These are phyloP conservation scores for Botrytis tulipae DNA, from an alignment of 2,329 filamentous ascomycete genomes.

Conservation along the genomic window DNA sequence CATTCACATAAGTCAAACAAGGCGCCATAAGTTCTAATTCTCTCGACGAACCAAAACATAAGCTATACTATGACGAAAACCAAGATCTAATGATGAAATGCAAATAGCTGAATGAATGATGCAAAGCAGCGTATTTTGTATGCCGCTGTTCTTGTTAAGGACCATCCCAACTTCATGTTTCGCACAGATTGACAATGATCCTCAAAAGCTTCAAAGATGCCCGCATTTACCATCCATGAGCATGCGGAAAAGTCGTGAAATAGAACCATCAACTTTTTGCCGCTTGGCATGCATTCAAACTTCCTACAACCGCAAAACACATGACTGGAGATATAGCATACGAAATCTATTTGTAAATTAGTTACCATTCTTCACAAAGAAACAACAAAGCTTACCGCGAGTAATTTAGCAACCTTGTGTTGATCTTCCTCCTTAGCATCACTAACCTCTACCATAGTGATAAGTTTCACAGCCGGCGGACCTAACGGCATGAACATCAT, in stretches of 20 bases:
- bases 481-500: slow-evolving; percentile 50
- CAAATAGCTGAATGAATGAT: neutral
- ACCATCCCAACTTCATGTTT: neutral
- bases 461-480: slow-evolving; percentile 49
- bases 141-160: neutral
- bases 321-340: slow-evolving; percentile 43
- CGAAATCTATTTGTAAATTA: slow-evolving; percentile 35
- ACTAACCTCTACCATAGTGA: slow-evolving; percentile 47
- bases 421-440: slow-evolving; percentile 43
- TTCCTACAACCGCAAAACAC: slow-evolving; percentile 42
- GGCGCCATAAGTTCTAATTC: neutral
- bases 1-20: neutral
- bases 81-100: neutral
- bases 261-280: slow-evolving; percentile 18
- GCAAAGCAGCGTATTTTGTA: neutral
- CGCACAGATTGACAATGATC: neutral
- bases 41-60: neutral
- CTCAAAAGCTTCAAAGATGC: neutral
- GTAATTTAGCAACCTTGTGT: slow-evolving; percentile 45
- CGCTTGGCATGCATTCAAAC: slow-evolving; percentile 38
- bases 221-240: neutral
- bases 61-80: neutral
- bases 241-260: neutral
- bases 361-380: neutral
- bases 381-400: slow-evolving; percentile 39